These are phyloP conservation scores for Dipteronia dyeriana DNA, from an alignment of 345 rosid species.

Conservation along the genomic window DNA sequence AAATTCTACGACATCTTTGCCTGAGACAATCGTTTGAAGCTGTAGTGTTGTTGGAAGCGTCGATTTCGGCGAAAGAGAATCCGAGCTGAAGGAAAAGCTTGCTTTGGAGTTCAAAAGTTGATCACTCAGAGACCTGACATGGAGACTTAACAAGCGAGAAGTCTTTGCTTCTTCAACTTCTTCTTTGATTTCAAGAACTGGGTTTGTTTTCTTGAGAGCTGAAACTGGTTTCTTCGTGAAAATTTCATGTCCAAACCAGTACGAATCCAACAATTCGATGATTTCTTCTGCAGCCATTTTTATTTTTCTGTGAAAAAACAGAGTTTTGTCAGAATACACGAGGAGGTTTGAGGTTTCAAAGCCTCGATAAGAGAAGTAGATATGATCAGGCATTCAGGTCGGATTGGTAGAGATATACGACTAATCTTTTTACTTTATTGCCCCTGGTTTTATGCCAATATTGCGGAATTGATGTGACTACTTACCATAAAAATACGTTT, in stretches of 20 bases:
- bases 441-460: conserved; percentile 20
- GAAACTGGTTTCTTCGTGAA: conserved; percentile 24
- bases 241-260: conserved; percentile 49
- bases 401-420: not conserved
- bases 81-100: conserved; percentile 23
- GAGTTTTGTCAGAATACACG: not conserved
- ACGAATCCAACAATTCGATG: conserved; percentile 40
- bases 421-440: not conserved
- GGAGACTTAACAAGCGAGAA: conserved; percentile 23
- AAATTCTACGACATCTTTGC: conserved; percentile 43
- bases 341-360: not conserved
- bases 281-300: conserved; percentile 45
- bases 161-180: conserved; percentile 26
- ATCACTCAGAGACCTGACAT: conserved; percentile 51
- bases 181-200: conserved; percentile 17
- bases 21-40: conserved; percentile 57
- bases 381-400: not conserved
- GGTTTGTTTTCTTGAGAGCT: conserved; percentile 9
- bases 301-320: not conserved
- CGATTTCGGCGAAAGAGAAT: conserved; percentile 4
- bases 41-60: conserved; percentile 37
- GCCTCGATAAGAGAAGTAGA: not conserved
- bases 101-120: conserved; percentile 32
- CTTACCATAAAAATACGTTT: not conserved
- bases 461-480: not conserved